phyloP scores from a whole-genome alignment of 2,329 filamentous ascomycete genomes.

The Hysterium pulicare region DNA sequence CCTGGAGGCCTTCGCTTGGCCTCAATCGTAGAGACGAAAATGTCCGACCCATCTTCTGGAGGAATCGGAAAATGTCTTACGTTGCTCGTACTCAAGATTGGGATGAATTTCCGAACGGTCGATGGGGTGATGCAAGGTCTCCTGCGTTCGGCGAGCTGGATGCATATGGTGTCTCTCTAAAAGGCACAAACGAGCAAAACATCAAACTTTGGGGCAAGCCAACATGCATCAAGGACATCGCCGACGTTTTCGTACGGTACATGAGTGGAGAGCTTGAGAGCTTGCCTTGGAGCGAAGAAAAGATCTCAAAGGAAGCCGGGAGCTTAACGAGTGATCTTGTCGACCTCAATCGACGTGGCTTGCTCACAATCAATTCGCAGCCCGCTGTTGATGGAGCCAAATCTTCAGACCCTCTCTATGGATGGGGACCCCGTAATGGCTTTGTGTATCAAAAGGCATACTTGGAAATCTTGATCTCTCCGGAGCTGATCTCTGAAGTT shows the following conservation, averaged over 20 bases:
- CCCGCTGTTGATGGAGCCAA: constrained; percentile 89
- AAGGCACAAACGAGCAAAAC: constrained; percentile 93
- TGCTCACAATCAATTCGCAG: constrained; percentile 96
- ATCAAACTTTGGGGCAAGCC: constrained; percentile 93
- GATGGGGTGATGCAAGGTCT: constrained; percentile 95
- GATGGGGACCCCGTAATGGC: constrained; percentile 91
- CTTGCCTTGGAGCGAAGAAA: constrained; percentile 90
- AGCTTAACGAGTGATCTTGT: constrained; percentile 74
- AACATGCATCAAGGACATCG: constrained; percentile 72
- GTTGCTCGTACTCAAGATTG: constrained; percentile 94
- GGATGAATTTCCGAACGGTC: constrained; percentile 98
- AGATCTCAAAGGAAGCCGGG: constrained; percentile 79
- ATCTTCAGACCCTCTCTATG: constrained; percentile 80
- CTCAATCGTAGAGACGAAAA: constrained; percentile 88
- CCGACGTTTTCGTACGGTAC: constrained; percentile 80
- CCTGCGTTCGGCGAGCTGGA: constrained; percentile 95
- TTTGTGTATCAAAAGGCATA: constrained; percentile 99
- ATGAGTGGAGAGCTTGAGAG: constrained; percentile 75
- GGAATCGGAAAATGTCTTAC: constrained; percentile 94
- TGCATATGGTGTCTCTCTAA: constrained; percentile 88
- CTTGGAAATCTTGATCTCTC: constrained; percentile 83
- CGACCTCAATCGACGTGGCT: constrained; percentile 76
- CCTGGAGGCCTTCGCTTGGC: constrained; percentile 92
- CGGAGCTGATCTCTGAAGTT: constrained; percentile 72
- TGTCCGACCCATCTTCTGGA: constrained; percentile 97